Evolutionary conservation across 2,329 filamentous ascomycete genomes (phyloP), one percentile per base, ranked within the genome.

Genomic region (Zalaria obscura): DNA sequence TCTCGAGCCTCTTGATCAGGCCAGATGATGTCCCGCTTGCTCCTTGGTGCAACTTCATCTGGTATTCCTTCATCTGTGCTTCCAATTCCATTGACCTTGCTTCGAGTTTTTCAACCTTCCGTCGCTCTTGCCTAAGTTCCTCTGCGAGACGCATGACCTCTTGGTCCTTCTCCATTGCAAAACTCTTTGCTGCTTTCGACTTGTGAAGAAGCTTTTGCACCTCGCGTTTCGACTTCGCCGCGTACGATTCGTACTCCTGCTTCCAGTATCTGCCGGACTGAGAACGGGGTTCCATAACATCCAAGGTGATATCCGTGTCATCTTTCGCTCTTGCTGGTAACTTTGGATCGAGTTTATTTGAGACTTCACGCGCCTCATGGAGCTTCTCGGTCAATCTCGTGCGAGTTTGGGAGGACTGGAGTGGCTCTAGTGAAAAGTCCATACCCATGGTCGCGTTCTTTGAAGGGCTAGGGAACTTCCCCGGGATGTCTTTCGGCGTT

Each of bases 241-340:
- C 77, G 53, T 88, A 89, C 41, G 70, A 73, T 49, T 84, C 73
- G 52, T 83, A 88, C 54, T 86, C 75, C 25, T 75, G 71, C 60
- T 88, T 88, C 83, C 83, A 89, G 60, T 83, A 87, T 51, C 73
- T 77, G 5, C 82, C 83, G 3, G 82, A 86, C 45, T 80, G 73
- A 2, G 82, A 85, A 47, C 78, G 74, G 5, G 83, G 83, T 52
- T 84, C 78, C 47, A 80, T 80, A 38, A 85, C 63, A 52, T 87
- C 82, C 38, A 79, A 62, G 0, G 81, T 85, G 43, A 78, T 63
- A 50, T 86, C 80, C 41, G 71, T 67, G 40, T 75, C 72, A 49
- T 66, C 64, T 39, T 59, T 61, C 18, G 57, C 57, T 18, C 45
- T 44, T 47, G 43, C 34, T 48, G 48, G 35, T 58, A 50, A 57